A percentile compares a stretch with the other conserved stretches of the same genome.
These are phyloP conservation scores for Jacaranda copaia DNA, from an alignment of 257 asterid genomes.

Conservation along the genomic window DNA sequence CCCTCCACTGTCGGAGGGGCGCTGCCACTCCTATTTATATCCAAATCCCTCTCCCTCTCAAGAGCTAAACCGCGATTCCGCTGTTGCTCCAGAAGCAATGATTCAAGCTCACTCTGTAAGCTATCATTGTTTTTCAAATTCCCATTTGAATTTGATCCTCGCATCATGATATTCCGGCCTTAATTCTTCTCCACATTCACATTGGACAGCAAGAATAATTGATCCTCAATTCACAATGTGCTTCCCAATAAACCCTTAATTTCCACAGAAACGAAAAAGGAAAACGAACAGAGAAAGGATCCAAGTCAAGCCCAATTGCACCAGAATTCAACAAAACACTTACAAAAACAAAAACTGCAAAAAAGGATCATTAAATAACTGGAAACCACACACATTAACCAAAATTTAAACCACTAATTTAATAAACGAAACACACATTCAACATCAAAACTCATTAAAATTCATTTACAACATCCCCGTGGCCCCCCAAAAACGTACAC, in stretches of 20 bases:
- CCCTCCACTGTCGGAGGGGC: constrained; percentile 91
- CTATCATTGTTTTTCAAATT: constrained; percentile 47
- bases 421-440: background rate
- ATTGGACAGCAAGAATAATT: constrained; percentile 27
- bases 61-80: constrained; percentile 49
- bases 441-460: constrained; percentile 12
- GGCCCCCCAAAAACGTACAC: background rate
- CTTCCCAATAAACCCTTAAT: constrained; percentile 28
- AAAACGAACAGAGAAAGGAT: constrained; percentile 6
- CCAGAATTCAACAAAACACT: background rate
- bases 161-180: constrained; percentile 40
- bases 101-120: constrained; percentile 68
- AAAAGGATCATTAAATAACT: constrained; percentile 4
- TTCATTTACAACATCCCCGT: background rate
- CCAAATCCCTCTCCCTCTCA: constrained; percentile 60
- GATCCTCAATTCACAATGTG: constrained; percentile 23
- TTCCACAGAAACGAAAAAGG: background rate
- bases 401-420: background rate
- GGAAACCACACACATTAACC: background rate
- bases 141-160: constrained; percentile 60
- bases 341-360: background rate
- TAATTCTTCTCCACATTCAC: constrained; percentile 38
- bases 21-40: constrained; percentile 75
- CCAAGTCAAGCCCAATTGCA: constrained; percentile 9
- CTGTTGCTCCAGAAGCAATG: constrained; percentile 59